Evolutionary conservation across 2,329 filamentous ascomycete genomes (phyloP), one percentile per base, ranked within the genome.

Genomic region (Colletotrichum endophyticum): DNA sequence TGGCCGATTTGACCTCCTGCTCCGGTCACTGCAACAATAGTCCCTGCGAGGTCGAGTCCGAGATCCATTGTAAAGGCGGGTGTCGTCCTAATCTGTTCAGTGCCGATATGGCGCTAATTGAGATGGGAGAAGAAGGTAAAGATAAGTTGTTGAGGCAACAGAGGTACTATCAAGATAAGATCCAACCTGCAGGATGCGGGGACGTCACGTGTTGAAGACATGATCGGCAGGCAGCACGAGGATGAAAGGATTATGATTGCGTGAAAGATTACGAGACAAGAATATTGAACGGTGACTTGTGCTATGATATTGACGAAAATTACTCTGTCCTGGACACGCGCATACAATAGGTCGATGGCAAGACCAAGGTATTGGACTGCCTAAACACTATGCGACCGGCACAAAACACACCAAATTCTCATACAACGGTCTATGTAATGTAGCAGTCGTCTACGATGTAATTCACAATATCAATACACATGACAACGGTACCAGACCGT

Each of bases 11-110:
- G 39, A 49, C 39, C 39, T n/a, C 19, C 39, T 0, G 39, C 39
- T 0, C 39, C 39, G 19, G 39, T 49, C 6, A 49, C 39, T 0
- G 0, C 19, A 0, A 49, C 39, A 0, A n/a, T 2, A n/a, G 19
- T 12, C 1, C 19, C 19, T 49, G 12, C 39, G 3, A 49, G 9
- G 1, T 0, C 39, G 19, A 49, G 39, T 44, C 39, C 39, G 0
- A 44, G 19, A 49, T 49, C 3, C 39, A 49, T 44, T 36, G 13
- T 5, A 3, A 34, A 34, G 32, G 12, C 4, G 6, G 4, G 5
- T 4, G 5, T 6, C 13, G 13, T 11, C 4, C 11, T 5, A 13
- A 34, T 34, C 2, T 2, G 1, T 6, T 13, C 32, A 34, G 12
- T 1, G 4, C 4, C 4, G 11, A 34, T 34, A 34, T 34, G 12